A percentile compares a stretch with the other conserved stretches of the same genome.
phyloP scores from a whole-genome alignment of 176 grass and related monocot species.

The Oropetium thomaeum region DNA sequence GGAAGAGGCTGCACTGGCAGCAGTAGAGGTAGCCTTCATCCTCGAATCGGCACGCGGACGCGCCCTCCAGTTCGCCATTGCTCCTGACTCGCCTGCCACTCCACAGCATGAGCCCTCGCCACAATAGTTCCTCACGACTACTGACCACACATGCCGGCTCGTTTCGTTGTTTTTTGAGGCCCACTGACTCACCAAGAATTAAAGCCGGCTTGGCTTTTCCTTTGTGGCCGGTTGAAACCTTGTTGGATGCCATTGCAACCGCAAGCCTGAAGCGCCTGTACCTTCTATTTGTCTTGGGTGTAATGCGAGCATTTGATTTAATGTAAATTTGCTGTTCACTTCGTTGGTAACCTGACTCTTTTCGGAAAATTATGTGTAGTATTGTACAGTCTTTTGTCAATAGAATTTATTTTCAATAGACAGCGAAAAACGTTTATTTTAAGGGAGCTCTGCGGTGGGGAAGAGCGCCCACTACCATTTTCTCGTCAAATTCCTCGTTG shows the following conservation, averaged over 20 bases:
- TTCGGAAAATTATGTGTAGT: not conserved
- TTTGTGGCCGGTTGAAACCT: constrained; percentile 9
- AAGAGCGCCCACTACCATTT: too few species aligned
- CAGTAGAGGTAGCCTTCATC: constrained; percentile 90
- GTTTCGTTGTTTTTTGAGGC: constrained; percentile 5
- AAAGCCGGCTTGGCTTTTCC: constrained; percentile 8
- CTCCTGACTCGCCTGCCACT: constrained; percentile 82
- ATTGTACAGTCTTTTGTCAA: not conserved
- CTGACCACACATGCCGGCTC: not conserved
- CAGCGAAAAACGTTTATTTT: not conserved
- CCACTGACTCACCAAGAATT: constrained; percentile 1
- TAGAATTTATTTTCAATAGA: not conserved
- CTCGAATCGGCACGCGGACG: constrained; percentile 56
- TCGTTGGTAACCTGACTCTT: too few species aligned
- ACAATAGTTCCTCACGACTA: constrained; percentile 35
- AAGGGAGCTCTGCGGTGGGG: not conserved
- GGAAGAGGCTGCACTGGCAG: constrained; percentile 71
- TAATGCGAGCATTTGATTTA: constrained; percentile 10
- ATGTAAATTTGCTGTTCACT: constrained; percentile 38
- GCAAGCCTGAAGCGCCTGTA: not conserved
- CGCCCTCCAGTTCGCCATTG: constrained; percentile 66
- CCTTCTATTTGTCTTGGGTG: constrained; percentile 2
- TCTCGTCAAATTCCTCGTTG: too few species aligned
- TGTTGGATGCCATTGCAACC: not conserved
- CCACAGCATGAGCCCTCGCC: constrained; percentile 59